phyloP scores from a whole-genome alignment of 192 early-diverging fungal genomes.

The Geranomyces variabilis region DNA sequence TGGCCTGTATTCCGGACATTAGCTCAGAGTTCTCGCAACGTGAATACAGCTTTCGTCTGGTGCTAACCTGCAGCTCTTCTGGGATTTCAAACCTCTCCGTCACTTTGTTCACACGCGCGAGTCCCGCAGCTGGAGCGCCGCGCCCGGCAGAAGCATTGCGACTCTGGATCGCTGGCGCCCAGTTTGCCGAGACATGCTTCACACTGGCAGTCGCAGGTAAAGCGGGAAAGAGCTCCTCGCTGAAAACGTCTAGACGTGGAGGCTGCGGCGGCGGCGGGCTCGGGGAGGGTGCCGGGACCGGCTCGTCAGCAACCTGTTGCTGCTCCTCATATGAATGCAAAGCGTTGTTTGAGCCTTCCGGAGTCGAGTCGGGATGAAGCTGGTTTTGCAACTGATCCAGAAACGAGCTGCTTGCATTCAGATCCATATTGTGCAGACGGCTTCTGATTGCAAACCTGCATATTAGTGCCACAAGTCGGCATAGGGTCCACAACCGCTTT shows the following conservation, averaged over 20 bases:
- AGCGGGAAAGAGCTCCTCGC: conserved; percentile 77
- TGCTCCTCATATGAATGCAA: not conserved
- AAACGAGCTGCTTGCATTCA: conserved; percentile 21
- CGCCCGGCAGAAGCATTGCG: conserved; percentile 2
- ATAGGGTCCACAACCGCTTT: too few species aligned
- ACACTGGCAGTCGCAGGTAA: conserved; percentile 59
- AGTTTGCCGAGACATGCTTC: conserved; percentile 5
- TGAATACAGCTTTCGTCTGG: not conserved
- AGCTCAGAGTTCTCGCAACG: not conserved
- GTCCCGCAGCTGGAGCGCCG: conserved; percentile 2
- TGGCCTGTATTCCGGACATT: not conserved
- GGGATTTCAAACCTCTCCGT: conserved; percentile 56
- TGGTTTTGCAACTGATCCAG: conserved; percentile 38
- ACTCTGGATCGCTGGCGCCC: conserved; percentile 11
- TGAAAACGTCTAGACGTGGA: conserved; percentile 50
- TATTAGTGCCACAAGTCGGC: too few species aligned
- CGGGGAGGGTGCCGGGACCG: not conserved
- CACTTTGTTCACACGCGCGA: conserved; percentile 28
- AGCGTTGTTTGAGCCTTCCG: conserved; percentile 11
- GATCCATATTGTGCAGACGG: conserved; percentile 26
- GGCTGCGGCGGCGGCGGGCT: not conserved
- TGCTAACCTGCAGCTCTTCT: conserved; percentile 44
- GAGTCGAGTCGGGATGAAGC: conserved; percentile 33
- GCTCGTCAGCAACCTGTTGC: not conserved
- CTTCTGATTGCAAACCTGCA: too few species aligned